A percentile compares a stretch with the other conserved stretches of the same genome.
Conservation (phyloP, 2,329 filamentous ascomycete species). For the Hymenoscyphus salicellus region DNA sequence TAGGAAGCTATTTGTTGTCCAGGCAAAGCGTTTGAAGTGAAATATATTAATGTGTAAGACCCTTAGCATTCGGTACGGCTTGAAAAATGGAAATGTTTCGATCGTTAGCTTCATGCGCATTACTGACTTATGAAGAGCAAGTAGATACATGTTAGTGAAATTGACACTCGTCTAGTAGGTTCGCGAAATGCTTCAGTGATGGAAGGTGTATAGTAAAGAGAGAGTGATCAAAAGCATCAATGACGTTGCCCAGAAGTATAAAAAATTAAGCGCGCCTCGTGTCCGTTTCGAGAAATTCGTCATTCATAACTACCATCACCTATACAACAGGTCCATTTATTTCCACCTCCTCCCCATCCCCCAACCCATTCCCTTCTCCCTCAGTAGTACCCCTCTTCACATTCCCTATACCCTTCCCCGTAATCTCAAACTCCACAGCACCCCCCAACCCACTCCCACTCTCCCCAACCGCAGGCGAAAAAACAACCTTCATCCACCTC, state of each 20-base stretch:
- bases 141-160: too few relatives aligned
- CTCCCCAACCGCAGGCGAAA: conserved; percentile 70
- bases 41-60: too few relatives aligned
- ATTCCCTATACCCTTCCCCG: conserved; percentile 57
- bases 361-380: conserved; percentile 6
- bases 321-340: neutral
- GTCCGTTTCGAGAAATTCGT: neutral
- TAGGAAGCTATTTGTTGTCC: too few relatives aligned
- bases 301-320: neutral
- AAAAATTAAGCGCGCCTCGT: neutral
- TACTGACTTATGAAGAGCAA: too few relatives aligned
- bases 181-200: too few relatives aligned
- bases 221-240: neutral
- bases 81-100: too few relatives aligned
- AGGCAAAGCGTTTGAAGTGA: too few relatives aligned
- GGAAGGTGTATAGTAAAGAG: neutral
- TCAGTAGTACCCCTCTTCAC: conserved; percentile 16
- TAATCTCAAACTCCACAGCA: conserved; percentile 73
- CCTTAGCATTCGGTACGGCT: too few relatives aligned
- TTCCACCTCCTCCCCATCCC: neutral
- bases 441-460: conserved; percentile 47
- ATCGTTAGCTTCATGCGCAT: too few relatives aligned
- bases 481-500: conserved; percentile 84
- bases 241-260: neutral
- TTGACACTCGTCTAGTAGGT: too few relatives aligned